A percentile compares a stretch with the other conserved stretches of the same genome.
Evolutionary conservation across 2,329 filamentous ascomycete species (phyloP).

Genomic region (Cladosporium sp.): DNA sequence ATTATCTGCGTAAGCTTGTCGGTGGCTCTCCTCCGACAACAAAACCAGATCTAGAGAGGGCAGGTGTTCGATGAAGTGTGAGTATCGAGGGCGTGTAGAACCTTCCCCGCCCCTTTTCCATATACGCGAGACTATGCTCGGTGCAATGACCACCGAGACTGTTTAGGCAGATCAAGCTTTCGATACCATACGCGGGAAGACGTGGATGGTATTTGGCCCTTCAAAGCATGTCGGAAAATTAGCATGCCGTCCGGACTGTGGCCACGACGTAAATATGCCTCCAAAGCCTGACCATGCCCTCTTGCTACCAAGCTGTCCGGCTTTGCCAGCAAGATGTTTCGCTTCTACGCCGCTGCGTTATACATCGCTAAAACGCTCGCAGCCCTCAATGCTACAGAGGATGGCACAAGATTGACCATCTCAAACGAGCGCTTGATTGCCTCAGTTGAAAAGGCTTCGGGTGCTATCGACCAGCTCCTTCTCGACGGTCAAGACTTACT

Average conservation of each 20-base stretch:
- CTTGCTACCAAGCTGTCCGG: not conserved
- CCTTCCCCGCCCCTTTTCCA: not conserved
- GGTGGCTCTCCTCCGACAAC: not conserved
- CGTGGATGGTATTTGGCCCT: not conserved
- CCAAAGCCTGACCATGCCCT: not conserved
- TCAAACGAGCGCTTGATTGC: constrained; percentile 48
- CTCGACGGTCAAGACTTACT: constrained; percentile 56
- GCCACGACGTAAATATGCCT: not conserved
- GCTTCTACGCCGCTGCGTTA: not conserved
- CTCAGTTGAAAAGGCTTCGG: constrained; percentile 45
- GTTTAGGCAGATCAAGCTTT: not conserved
- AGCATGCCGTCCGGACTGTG: not conserved
- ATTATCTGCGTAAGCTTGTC: no score
- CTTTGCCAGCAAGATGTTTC: not conserved
- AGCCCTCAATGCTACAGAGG: constrained; percentile 34
- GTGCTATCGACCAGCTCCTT: constrained; percentile 44
- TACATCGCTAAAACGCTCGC: constrained; percentile 16
- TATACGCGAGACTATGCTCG: not conserved
- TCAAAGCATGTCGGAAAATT: not conserved
- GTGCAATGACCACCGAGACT: not conserved
- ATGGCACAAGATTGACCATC: constrained; percentile 38
- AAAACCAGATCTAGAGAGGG: not conserved
- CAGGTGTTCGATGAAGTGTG: not conserved
- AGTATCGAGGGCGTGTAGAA: no score
- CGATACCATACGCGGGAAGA: not conserved